Conservation (phyloP, 495 filamentous ascomycete genomes). For the Hypoxylon lienhwacheense region DNA sequence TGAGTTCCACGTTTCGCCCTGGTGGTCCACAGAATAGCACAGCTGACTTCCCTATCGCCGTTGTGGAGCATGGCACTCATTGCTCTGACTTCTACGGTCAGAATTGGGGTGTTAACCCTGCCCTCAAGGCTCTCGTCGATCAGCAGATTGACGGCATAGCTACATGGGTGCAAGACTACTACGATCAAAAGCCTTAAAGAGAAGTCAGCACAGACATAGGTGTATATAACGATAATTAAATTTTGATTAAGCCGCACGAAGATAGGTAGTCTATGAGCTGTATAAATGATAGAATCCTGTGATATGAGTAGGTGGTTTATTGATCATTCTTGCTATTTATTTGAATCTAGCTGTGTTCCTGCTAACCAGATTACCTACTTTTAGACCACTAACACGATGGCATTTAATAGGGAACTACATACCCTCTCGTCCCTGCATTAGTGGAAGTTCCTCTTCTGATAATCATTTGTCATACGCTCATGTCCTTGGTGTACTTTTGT, state of each 20-base stretch:
- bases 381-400: too few species aligned
- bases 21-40: slow-evolving; percentile 45
- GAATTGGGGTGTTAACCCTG: slow-evolving; percentile 52
- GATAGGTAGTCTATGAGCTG: too few species aligned
- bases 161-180: slow-evolving; percentile 48
- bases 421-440: too few species aligned
- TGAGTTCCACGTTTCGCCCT: slow-evolving; percentile 44
- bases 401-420: too few species aligned
- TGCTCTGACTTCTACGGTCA: slow-evolving; percentile 50
- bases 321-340: too few species aligned
- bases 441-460: too few species aligned
- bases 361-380: too few species aligned
- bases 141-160: slow-evolving; percentile 42
- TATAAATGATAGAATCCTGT: too few species aligned
- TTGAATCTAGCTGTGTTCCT: too few species aligned
- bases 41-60: slow-evolving; percentile 37
- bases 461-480: too few species aligned
- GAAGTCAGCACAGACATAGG: slow-evolving; percentile 19
- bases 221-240: slow-evolving; percentile 8
- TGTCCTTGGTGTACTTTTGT: too few species aligned
- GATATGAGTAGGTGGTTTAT: too few species aligned
- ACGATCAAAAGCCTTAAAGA: slow-evolving; percentile 44
- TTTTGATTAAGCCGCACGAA: not conserved
- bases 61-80: slow-evolving; percentile 45
- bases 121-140: slow-evolving; percentile 36